Evolutionary conservation across 371 early-diverging fungal species (phyloP), one percentile per base, ranked within the genome.

Genomic region (Apophysomyces sp.): DNA sequence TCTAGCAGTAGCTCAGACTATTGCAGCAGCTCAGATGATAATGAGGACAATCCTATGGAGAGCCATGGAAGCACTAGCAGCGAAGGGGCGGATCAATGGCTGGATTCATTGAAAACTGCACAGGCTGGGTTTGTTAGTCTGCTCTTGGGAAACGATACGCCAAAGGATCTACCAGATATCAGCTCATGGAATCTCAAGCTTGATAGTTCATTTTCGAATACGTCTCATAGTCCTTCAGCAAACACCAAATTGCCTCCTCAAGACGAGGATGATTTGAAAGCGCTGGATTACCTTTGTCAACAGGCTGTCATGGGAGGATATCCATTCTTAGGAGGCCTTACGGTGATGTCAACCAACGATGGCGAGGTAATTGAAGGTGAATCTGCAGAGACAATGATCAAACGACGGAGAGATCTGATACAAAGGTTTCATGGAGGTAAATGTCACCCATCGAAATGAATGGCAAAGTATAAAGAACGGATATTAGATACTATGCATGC

Each of bases 301-400:
- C 85, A 83, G 28, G 77, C 77, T 6, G 65, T 82, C 0, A 59
- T 78, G 39, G 85, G 85, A n/a, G 85, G 79, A 0, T 85, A 85
- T 63, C 85, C 85, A 16, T 82, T 85, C 59, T 57, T 75, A 0
- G 80, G 80, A 18, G 68, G 68, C 0, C 65, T 78, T 28, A 75
- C 79, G 11, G 73, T 78, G 71, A 74, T n/a, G 11, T 11, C 49
- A 21, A 4, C 49, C 24, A 44, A 21, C 11, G 49, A 44, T 44
- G 4, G 21, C 11, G 83, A 83, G 30, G 69, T 84, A 2, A 71
- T 73, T 9, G 73, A 72, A 32, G 86, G 84, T 4, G 84, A 83
- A 37, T 74, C 78, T 28, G 69, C 80, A 12, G 75, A 77, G 56
- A 66, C 75, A 4, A 59, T 83, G 28, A 61, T 83, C 11, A 71